These are phyloP conservation scores for Thalia dealbata DNA, from an alignment of 176 grass and related monocot species.

Conservation along the genomic window DNA sequence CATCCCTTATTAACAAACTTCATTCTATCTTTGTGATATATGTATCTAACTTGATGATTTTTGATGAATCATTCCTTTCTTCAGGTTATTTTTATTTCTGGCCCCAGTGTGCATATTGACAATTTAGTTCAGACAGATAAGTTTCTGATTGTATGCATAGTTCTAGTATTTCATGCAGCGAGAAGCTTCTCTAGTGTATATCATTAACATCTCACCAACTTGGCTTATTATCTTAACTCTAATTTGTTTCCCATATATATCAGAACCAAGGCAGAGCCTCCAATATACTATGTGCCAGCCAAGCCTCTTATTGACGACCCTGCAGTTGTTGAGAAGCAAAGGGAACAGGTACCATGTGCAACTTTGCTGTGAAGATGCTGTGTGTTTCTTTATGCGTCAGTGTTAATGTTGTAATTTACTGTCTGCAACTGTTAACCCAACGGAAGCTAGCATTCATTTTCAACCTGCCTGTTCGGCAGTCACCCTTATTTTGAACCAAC, in stretches of 20 bases:
- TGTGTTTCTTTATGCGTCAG: background rate
- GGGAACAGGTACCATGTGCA: slow-evolving; percentile 43
- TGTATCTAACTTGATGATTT: background rate
- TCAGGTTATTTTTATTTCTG: slow-evolving; percentile 99
- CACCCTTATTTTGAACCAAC: background rate
- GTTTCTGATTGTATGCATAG: slow-evolving; percentile 64
- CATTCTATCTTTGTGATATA: background rate
- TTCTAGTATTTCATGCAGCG: slow-evolving; percentile 31
- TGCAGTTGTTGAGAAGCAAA: slow-evolving; percentile 41
- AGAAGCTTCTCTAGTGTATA: slow-evolving; percentile 2
- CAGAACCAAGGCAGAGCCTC: slow-evolving; percentile 92
- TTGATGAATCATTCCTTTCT: background rate
- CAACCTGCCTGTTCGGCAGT: background rate
- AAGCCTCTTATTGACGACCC: slow-evolving; percentile 74
- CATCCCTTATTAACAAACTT: background rate
- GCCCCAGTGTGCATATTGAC: slow-evolving; percentile 97
- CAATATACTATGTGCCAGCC: slow-evolving; percentile 81
- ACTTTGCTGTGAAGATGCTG: background rate
- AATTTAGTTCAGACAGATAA: slow-evolving; percentile 98
- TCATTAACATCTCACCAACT: slow-evolving; percentile 18
- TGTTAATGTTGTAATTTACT: background rate
- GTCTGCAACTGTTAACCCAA: background rate
- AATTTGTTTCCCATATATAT: slow-evolving; percentile 31
- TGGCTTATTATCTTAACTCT: slow-evolving; percentile 23
- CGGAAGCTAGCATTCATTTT: background rate